Evolutionary conservation across 768 basidiomycete genomes (phyloP), one percentile per base, ranked within the genome.

Genomic region (Lactarius pseudohatsudake): DNA sequence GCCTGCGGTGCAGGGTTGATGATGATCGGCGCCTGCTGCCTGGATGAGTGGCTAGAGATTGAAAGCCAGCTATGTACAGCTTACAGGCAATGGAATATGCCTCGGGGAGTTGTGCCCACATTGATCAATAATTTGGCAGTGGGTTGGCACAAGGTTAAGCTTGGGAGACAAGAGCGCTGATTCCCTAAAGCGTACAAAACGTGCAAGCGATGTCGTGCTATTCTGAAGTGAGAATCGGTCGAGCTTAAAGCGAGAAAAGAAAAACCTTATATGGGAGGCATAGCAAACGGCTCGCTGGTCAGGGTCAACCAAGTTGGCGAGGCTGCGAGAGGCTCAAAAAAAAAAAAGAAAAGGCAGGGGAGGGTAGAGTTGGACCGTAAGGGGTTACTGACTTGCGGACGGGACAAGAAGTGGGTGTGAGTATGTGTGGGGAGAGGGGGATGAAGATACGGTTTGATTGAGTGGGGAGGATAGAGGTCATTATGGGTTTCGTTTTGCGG

Each of bases 1-100:
- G 36, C 15, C 10, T 20, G 40, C 16, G 45, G 53, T 20, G 58
- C 38, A 57, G 22, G 63, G 53, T 11, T 16, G 59, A 34, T 30
- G 53, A 59, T 60, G 53, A 59, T 65, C 57, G 58, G 53, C 40
- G 22, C 59, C 50, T n/a, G 41, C 22, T 55, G 53, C 16, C n/a
- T n/a, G 41, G n/a, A 53, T 43, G 38, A 28, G n/a, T 36, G 41
- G 30, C n/a, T 18, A 59, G 26, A 15, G 47, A 32, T 53, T 53
- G 38, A n/a, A 36, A 40, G 34, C 20, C 43, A 26, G n/a, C 5
- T 47, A 30, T 38, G 22, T 30, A 55, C 43, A 32, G 56, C 57
- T 64, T 20, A 64, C 13, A 64, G 34, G 47, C 36, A 47, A 64
- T 59, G 47, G 16, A 15, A 30, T n/a, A 36, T 15, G 57, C 22